Conservation (phyloP, 2,329 filamentous ascomycete genomes). For the Pseudocercospora musae region DNA sequence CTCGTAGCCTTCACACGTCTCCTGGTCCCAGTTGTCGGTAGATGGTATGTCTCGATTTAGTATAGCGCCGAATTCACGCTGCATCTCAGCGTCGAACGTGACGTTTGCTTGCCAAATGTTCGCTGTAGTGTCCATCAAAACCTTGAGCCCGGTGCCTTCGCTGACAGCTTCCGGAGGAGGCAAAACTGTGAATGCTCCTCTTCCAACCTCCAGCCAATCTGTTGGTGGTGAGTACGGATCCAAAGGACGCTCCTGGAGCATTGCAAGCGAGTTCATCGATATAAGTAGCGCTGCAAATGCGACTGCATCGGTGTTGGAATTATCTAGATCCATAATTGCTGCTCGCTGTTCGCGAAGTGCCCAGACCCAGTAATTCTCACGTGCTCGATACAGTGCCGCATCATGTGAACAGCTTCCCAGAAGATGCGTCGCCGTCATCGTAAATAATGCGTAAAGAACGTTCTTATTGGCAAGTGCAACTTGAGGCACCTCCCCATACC, state of each 20-base stretch:
- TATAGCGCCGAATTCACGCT: slow-evolving; percentile 24
- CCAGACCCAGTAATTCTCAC: slow-evolving; percentile 26
- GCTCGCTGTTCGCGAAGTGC: slow-evolving; percentile 31
- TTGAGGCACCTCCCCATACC: slow-evolving; percentile 27
- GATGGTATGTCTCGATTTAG: slow-evolving; percentile 25
- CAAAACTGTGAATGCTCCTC: slow-evolving; percentile 29
- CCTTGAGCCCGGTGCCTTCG: slow-evolving; percentile 24
- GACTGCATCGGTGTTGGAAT: slow-evolving; percentile 31
- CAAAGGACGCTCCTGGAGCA: slow-evolving; percentile 29
- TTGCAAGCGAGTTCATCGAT: slow-evolving; percentile 30
- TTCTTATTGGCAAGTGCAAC: slow-evolving; percentile 25
- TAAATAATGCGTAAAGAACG: slow-evolving; percentile 25
- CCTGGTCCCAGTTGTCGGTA: slow-evolving; percentile 21
- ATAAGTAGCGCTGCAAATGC: slow-evolving; percentile 31
- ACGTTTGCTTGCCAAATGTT: slow-evolving; percentile 23
- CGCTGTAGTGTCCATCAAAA: slow-evolving; percentile 26
- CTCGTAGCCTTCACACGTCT: slow-evolving; percentile 28
- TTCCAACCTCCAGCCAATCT: slow-evolving; percentile 34
- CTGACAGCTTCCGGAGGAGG: slow-evolving; percentile 22
- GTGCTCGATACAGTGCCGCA: slow-evolving; percentile 19
- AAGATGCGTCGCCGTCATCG: slow-evolving; percentile 26
- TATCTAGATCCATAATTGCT: slow-evolving; percentile 27
- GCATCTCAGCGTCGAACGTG: slow-evolving; percentile 21
- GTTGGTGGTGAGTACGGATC: slow-evolving; percentile 32
- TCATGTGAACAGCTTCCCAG: slow-evolving; percentile 20